Percentiles rank a stretch among this genome's conserved stretches.
Evolutionary conservation across 202 grass and related monocot genomes (phyloP).

Genomic region (Carex arenaria): DNA sequence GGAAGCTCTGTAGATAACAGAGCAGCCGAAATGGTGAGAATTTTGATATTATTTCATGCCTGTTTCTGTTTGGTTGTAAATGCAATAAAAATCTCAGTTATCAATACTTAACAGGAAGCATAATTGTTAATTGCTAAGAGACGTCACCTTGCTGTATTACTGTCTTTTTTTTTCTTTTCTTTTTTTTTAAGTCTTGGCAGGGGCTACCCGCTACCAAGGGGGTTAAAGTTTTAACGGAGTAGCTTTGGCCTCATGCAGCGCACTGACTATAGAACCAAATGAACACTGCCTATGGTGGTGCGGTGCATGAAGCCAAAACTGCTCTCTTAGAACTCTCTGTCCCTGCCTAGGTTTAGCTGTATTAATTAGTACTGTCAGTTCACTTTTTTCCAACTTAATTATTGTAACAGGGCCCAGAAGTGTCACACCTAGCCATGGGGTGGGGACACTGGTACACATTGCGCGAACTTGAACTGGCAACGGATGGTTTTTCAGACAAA

Average conservation of each 20-base stretch:
- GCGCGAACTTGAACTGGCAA: constrained; percentile 72
- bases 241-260: too few relatives aligned
- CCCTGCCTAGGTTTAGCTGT: too few relatives aligned
- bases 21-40: neutral
- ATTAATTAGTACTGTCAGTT: too few relatives aligned
- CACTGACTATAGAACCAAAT: too few relatives aligned
- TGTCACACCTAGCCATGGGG: constrained; percentile 69
- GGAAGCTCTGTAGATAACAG: constrained; percentile 23
- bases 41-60: neutral
- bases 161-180: neutral
- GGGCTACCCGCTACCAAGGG: too few relatives aligned
- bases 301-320: too few relatives aligned
- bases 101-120: neutral
- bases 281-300: too few relatives aligned
- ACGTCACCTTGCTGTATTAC: neutral
- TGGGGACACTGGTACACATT: constrained; percentile 99
- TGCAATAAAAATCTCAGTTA: neutral
- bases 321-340: too few relatives aligned
- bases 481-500: constrained; percentile 64
- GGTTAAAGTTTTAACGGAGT: too few relatives aligned
- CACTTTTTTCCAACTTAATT: neutral
- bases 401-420: constrained; percentile 39
- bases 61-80: neutral
- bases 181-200: neutral
- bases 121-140: neutral